Base-by-base conservation (phyloP, 75 land plant species). In the Selaginella moellendorffii region DNA sequence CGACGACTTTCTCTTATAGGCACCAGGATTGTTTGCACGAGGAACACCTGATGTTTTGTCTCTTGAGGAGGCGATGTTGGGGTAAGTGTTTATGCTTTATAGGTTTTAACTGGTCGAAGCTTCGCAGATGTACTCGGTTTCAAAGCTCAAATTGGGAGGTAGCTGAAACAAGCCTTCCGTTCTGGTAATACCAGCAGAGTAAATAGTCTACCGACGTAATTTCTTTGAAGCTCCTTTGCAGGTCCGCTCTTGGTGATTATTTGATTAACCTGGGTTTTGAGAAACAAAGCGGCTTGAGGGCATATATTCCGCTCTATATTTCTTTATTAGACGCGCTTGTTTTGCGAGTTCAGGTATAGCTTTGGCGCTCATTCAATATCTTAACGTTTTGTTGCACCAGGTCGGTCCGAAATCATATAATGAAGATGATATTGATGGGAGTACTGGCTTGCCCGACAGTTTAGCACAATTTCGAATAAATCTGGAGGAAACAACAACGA, bases 91-190 rank as follows among this genome's bases (percentile, higher is more conserved):
- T 10, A 10, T 10, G 51, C 18, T 46, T 10, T 46, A 46, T 10
- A 10, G 10, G 51, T 46, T 10, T 46, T 46, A 46, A 18, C 18
- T 10, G 51, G 51, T 10, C 18, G 14, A 10, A 46, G 18, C 51
- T 46, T 46, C 10, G 51, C 79, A 95, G 99, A 59, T 95, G 99
- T 78, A 73, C 90, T 9, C 74, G 85, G 53, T 90, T 80, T 84
- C 91, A 85, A 74, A 80, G 89, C 70, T 78, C 80, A 54, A 86
- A 84, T 52, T 86, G 91, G 87, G 99, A 95, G 30, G 86, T 90
- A 68, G 84, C 97, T 36, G 97, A 95, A 65, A 84, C 99, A 51
- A 95, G 95, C 14, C 72, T 95, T 27, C 97, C 77, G 30, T 93
- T 93, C 66, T 93, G 98, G 98, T 93, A 82, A 56, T 66, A n/a